Evolutionary conservation across 1,139 yeast genomes (phyloP), one percentile per base, ranked within the genome.

Genomic region (Pichia sp.): DNA sequence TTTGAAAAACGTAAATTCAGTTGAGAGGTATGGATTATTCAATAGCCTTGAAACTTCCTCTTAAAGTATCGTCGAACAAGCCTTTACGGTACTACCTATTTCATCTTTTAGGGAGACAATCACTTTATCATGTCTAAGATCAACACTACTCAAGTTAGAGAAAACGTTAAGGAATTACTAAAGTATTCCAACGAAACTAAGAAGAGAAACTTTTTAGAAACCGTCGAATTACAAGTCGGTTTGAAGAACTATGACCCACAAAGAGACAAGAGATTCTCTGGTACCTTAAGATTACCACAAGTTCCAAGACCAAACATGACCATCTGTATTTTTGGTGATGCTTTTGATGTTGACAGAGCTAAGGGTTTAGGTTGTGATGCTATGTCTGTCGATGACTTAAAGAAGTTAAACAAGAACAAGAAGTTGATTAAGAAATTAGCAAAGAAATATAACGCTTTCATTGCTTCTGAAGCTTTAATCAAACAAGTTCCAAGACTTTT

Each of bases 281-380:
- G 99, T 79, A 69, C 97, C 67, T 83, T 93, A 77, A 91, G 83
- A 78, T 81, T 93, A 66, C 99, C 99, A 68, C 82, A 82, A 69
- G 96, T 94, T 60, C 98, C 98, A 78, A 93, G 99, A 82, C 99
- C 99, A 76, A 91, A 91, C 96, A 86, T 93, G 97, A 85, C 97
- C 74, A 74, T 93, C 78, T 93, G 98, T 77, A 88, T 93, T 69
- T 91, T 93, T 65, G 99, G 98, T 83, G 98, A 93, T 72, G 98
- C 98, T 68, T 91, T 91, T 68, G 99, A 93, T 74, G 95, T 86
- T 62, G 99, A 93, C 83, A 89, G 99, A 81, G 97, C 99, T 66
- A 91, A 93, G 85, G 89, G 97, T 60, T 78, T 84, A 67, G 98
- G 97, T 79, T 85, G 86, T 66, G 99, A 93, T 68, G 97, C 98